phyloP scores from a whole-genome alignment of 768 basidiomycete species.

The Panus rudis region DNA sequence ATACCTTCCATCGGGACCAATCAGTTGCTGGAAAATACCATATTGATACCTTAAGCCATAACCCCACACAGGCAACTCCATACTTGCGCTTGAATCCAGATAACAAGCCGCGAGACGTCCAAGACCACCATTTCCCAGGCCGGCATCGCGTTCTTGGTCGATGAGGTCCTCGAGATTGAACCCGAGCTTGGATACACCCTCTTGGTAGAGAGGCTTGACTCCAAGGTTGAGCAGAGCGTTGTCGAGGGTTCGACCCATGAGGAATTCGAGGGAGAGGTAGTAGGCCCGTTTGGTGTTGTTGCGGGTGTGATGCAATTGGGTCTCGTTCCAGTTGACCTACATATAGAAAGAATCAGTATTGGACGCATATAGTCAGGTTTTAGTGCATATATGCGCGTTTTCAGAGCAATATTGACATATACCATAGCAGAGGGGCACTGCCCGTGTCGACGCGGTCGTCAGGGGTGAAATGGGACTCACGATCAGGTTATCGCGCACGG shows the following conservation, averaged over 20 bases:
- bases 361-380: background rate
- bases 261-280: slow-evolving; percentile 92
- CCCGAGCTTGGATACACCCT: slow-evolving; percentile 70
- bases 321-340: slow-evolving; percentile 82
- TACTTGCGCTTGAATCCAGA: slow-evolving; percentile 85
- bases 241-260: slow-evolving; percentile 78
- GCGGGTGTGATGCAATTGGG: slow-evolving; percentile 68
- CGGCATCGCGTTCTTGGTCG: slow-evolving; percentile 89
- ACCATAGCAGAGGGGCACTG: background rate
- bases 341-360: slow-evolving; percentile 2
- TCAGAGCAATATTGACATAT: background rate
- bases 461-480: slow-evolving; percentile 32
- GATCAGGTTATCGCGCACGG: slow-evolving; percentile 82
- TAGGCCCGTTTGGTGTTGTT: slow-evolving; percentile 87
- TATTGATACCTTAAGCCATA: slow-evolving; percentile 92
- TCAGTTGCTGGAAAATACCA: slow-evolving; percentile 93
- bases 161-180: slow-evolving; percentile 87
- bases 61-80: slow-evolving; percentile 92
- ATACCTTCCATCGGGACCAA: slow-evolving; percentile 66
- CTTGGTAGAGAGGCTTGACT: slow-evolving; percentile 66
- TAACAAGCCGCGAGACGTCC: slow-evolving; percentile 97
- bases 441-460: background rate
- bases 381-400: background rate
- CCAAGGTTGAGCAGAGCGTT: slow-evolving; percentile 84
- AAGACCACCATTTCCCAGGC: slow-evolving; percentile 90